Percentiles rank a stretch among this genome's conserved stretches.
phyloP scores from a whole-genome alignment of 169 alveolate species.

The Plasmodium cynomolgi region DNA sequence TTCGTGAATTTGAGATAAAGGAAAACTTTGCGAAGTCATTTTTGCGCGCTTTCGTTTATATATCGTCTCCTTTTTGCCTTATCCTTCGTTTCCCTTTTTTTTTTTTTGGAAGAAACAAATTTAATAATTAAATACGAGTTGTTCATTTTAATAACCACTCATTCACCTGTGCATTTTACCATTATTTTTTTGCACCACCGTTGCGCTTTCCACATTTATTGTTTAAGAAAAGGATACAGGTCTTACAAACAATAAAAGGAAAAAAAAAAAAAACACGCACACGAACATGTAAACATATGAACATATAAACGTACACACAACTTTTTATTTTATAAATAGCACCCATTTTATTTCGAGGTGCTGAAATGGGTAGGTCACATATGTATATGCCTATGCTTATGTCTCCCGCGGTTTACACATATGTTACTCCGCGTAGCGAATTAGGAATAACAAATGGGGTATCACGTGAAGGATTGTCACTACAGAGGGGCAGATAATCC shows the following conservation, averaged over 20 bases:
- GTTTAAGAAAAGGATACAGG: not conserved
- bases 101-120: slow-evolving; percentile 37
- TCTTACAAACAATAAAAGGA: not conserved
- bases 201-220: not conserved
- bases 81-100: slow-evolving; percentile 3
- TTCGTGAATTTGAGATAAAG: not conserved
- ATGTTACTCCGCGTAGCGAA: not conserved
- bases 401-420: not conserved
- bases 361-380: not conserved
- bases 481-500: not conserved
- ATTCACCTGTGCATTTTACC: not conserved
- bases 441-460: not conserved
- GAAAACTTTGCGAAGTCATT: not conserved
- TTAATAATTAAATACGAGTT: slow-evolving; percentile 14
- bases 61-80: not conserved
- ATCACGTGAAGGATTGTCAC: not conserved
- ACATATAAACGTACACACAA: not conserved
- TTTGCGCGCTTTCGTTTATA: not conserved
- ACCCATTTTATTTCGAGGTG: not conserved
- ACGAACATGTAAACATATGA: not conserved
- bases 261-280: not conserved
- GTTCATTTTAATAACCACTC: slow-evolving; percentile 27
- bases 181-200: not conserved
- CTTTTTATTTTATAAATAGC: not conserved
- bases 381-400: not conserved